These are phyloP conservation scores for Phytophthora megakarya DNA, from an alignment of 352 stramenopile species.

Conservation along the genomic window DNA sequence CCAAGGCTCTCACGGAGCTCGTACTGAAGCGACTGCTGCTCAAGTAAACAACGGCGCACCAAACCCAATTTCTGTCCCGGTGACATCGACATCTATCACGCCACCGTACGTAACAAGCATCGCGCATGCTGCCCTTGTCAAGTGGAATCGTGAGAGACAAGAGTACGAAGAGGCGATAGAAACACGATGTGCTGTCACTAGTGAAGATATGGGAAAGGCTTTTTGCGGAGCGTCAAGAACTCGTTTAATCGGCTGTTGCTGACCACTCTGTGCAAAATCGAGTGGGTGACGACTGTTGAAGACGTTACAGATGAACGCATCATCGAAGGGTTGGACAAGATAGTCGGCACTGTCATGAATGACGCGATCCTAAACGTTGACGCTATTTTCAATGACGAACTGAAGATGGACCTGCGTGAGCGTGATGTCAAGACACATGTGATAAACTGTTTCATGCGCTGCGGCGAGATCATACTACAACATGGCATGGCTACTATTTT, in stretches of 20 bases:
- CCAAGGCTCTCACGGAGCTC: not conserved
- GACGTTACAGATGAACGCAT: conserved; percentile 23
- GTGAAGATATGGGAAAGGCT: conserved; percentile 15
- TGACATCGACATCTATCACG: conserved; percentile 11
- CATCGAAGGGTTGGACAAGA: conserved; percentile 12
- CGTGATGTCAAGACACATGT: conserved; percentile 29
- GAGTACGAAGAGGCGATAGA: conserved; percentile 30
- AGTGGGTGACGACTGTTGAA: conserved; percentile 22
- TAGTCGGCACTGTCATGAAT: conserved; percentile 28
- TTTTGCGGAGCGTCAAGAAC: conserved; percentile 18
- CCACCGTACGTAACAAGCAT: conserved; percentile 12
- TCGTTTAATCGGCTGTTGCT: conserved; percentile 20
- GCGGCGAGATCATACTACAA: conserved; percentile 23
- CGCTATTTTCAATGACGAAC: not conserved
- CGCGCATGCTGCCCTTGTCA: conserved; percentile 16
- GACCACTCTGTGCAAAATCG: conserved; percentile 18
- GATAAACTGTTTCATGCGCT: conserved; percentile 33
- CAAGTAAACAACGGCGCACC: no score
- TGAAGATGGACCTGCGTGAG: conserved; percentile 27
- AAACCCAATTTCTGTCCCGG: not conserved
- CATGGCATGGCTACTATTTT: conserved; percentile 25
- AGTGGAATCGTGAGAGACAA: conserved; percentile 22
- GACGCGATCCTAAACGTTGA: not conserved
- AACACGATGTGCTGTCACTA: conserved; percentile 4
- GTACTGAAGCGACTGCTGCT: not conserved